phyloP scores from a whole-genome alignment of 2,329 filamentous ascomycete species.

The Eutypella sp. region DNA sequence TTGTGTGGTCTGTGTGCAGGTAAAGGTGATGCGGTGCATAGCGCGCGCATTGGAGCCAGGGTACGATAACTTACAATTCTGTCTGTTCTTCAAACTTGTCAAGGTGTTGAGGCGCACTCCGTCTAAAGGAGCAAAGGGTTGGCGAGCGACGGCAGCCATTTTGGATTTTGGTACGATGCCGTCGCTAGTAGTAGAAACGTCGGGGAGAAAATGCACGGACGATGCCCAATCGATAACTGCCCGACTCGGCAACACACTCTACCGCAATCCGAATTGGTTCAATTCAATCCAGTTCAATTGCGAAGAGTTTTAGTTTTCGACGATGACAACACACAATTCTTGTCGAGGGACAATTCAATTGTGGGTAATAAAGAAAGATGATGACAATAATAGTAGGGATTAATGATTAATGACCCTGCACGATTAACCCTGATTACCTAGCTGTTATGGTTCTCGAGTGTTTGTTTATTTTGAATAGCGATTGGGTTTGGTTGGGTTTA shows the following conservation, averaged over 20 bases:
- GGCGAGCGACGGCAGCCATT: conserved; percentile 57
- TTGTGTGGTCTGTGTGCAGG: too few species aligned
- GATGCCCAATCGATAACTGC: conserved; percentile 7
- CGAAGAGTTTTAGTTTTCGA: not conserved
- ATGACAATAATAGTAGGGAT: not conserved
- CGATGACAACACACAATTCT: not conserved
- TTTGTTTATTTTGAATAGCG: conserved; percentile 24
- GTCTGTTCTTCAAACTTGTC: conserved; percentile 72
- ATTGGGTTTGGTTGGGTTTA: conserved; percentile 2
- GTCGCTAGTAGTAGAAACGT: conserved; percentile 6
- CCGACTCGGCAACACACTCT: conserved; percentile 3
- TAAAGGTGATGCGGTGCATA: not conserved
- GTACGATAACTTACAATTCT: conserved; percentile 54
- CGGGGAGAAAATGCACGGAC: conserved; percentile 5
- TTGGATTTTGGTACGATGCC: conserved; percentile 17
- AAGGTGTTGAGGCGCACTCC: conserved; percentile 64
- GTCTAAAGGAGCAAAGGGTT: conserved; percentile 72
- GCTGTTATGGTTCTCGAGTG: conserved; percentile 3
- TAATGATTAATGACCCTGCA: not conserved
- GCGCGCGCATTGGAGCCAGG: conserved; percentile 1
- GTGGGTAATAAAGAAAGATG: not conserved
- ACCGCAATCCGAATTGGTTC: conserved; percentile 8
- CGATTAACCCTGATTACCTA: not conserved
- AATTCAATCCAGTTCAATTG: conserved; percentile 1
- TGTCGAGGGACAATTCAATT: too few species aligned